phyloP scores from a whole-genome alignment of 495 filamentous ascomycete species.

The Cudoniella acicularis region DNA sequence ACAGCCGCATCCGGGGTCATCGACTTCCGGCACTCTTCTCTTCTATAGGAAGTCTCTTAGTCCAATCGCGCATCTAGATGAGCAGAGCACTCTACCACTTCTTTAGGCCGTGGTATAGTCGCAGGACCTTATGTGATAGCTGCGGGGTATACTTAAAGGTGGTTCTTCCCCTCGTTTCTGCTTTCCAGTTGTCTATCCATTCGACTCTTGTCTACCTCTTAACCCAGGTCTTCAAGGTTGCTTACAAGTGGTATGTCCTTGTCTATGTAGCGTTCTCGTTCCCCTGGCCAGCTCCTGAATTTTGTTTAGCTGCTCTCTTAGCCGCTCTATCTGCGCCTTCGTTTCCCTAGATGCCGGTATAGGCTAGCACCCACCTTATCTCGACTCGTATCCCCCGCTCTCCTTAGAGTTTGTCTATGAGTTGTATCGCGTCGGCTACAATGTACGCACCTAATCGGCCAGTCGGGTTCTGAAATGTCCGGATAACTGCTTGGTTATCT shows the following conservation, averaged over 20 bases:
- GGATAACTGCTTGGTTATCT: conserved; percentile 16
- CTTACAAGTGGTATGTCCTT: neutral
- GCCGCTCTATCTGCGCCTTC: neutral
- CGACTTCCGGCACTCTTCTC: too few species aligned
- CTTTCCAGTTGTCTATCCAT: too few species aligned
- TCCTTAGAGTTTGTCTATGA: conserved; percentile 13
- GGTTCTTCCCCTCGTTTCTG: too few species aligned
- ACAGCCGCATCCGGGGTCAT: too few species aligned
- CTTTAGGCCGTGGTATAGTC: too few species aligned
- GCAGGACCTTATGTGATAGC: too few species aligned
- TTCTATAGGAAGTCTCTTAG: too few species aligned
- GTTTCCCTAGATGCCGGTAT: conserved; percentile 1
- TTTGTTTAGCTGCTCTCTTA: conserved; percentile 1
- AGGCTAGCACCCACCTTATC: conserved; percentile 9
- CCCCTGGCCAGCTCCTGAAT: neutral
- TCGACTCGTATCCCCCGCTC: conserved; percentile 6
- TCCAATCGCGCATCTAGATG: too few species aligned
- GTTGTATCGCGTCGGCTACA: neutral
- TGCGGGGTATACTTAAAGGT: too few species aligned
- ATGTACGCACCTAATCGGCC: conserved; percentile 12
- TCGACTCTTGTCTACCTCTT: too few species aligned
- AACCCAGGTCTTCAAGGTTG: neutral
- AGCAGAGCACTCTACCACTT: too few species aligned
- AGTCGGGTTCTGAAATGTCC: conserved; percentile 7
- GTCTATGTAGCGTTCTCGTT: neutral